Evolutionary conservation across 805 yeast species (phyloP), one percentile per base, ranked within the genome.

Genomic region (Saccharomycopsis microspora): DNA sequence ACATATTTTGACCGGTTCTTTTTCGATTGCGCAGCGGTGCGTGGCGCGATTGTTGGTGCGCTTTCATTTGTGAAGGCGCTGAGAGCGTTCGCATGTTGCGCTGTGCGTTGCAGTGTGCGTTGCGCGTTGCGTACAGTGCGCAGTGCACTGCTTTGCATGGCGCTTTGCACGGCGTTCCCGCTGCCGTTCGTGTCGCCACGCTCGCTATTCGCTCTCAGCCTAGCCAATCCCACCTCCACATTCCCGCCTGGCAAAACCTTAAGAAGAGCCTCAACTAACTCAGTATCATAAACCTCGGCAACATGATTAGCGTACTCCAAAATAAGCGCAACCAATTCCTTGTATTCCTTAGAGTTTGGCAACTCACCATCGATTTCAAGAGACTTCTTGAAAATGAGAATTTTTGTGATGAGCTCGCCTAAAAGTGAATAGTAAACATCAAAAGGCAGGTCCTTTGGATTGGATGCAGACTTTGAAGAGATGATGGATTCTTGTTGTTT

Each of bases 251-350:
- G 95, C 57, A 93, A 69, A 51, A 82, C 69, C 41, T 70, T 69
- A 59, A 90, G 71, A 55, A 85, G 77, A 55, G 72, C 75, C 49
- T 70, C 73, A 1, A 97, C 97, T 55, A 90, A 68, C 6, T 82
- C 94, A 56, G 86, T 80, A 54, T 85, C 79, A 31, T 97, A 97
- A 59, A 74, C 79, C 31, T 87, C 78, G 3, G 95, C 82, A 48
- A 88, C 79, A 51, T 83, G 68, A 55, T 77, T 80, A 42, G 94
- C 80, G 63, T 84, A 93, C 64, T 93, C 97, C 54, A 86, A 70
- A 52, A 85, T 78, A 3, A 82, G 80, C 37, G 67, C 51, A 45
- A 69, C 58, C 34, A 70, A 54, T 31, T 46, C 44, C 4, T 11
- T 19, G 43, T 49, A 51, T 68, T 7, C 73, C 69, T 34, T 41